Evolutionary conservation across 2,329 filamentous ascomycete species (phyloP).

Genomic region (Cadophora malorum): DNA sequence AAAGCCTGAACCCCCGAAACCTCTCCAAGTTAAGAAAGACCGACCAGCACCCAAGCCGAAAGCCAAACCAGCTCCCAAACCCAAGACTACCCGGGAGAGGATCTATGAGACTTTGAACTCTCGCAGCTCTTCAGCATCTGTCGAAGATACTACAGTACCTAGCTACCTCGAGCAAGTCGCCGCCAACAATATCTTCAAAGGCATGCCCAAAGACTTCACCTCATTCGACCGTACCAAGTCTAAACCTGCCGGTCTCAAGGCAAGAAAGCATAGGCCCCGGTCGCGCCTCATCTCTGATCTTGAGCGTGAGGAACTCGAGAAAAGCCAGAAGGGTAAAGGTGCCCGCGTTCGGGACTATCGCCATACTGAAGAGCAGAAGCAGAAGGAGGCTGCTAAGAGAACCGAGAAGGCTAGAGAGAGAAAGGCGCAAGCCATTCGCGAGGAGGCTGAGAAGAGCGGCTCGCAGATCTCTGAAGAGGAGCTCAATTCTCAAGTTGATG

Average conservation of each 20-base stretch:
- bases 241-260: not conserved
- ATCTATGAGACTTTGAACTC: not conserved
- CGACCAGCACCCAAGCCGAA: not conserved
- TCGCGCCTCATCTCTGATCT: constrained; percentile 17
- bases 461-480: constrained; percentile 23
- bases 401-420: constrained; percentile 26
- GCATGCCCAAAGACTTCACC: not conserved
- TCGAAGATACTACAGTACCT: not conserved
- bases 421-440: constrained; percentile 21
- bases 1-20: not conserved
- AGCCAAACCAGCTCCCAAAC: not conserved
- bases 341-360: not conserved
- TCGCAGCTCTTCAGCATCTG: constrained; percentile 1
- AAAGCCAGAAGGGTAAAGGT: not conserved
- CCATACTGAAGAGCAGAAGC: constrained; percentile 21
- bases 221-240: not conserved
- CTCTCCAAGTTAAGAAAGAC: not conserved
- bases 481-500: constrained; percentile 27
- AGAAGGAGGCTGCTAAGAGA: constrained; percentile 11
- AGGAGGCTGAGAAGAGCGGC: constrained; percentile 24
- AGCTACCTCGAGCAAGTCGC: not conserved
- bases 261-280: constrained; percentile 15
- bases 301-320: constrained; percentile 12
- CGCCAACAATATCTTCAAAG: constrained; percentile 3
- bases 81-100: not conserved